These are phyloP conservation scores for Wickerhamomyces rabaulensis DNA, from an alignment of 805 yeast genomes.

Conservation along the genomic window DNA sequence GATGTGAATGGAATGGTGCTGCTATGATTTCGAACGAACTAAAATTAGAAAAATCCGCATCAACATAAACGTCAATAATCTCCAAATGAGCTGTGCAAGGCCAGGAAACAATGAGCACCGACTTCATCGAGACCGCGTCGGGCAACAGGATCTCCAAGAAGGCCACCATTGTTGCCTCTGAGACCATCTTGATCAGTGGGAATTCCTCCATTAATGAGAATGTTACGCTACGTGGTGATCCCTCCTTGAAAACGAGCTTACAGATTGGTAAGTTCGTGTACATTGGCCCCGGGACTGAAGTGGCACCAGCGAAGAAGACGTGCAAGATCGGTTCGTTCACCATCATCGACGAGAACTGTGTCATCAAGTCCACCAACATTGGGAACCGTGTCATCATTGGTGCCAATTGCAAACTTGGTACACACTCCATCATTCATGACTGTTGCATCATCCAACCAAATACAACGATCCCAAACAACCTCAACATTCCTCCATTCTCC, in stretches of 20 bases:
- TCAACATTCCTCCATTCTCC: conserved; percentile 48
- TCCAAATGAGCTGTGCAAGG: too few relatives aligned
- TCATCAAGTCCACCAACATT: conserved; percentile 32
- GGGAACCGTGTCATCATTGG: conserved; percentile 50
- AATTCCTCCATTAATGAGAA: conserved; percentile 35
- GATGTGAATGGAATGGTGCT: too few relatives aligned
- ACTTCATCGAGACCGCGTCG: conserved; percentile 43
- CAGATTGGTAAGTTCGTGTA: conserved; percentile 43
- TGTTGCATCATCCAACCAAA: conserved; percentile 43
- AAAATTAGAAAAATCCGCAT: too few relatives aligned
- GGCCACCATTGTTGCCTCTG: conserved; percentile 39
- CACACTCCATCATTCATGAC: conserved; percentile 40
- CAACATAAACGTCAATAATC: too few relatives aligned
- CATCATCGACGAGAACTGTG: conserved; percentile 32
- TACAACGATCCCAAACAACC: conserved; percentile 35
- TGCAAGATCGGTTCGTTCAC: conserved; percentile 43
- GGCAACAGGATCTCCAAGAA: conserved; percentile 45
- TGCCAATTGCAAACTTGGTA: conserved; percentile 30
- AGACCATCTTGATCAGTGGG: conserved; percentile 41
- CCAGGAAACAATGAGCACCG: conserved; percentile 1
- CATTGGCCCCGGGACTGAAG: conserved; percentile 21
- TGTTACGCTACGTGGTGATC: conserved; percentile 18
- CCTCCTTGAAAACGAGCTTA: conserved; percentile 26
- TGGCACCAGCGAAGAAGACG: conserved; percentile 18
- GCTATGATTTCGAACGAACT: too few relatives aligned